Conservation (phyloP, 148 eudicot species). For the Nepenthes gracilis region DNA sequence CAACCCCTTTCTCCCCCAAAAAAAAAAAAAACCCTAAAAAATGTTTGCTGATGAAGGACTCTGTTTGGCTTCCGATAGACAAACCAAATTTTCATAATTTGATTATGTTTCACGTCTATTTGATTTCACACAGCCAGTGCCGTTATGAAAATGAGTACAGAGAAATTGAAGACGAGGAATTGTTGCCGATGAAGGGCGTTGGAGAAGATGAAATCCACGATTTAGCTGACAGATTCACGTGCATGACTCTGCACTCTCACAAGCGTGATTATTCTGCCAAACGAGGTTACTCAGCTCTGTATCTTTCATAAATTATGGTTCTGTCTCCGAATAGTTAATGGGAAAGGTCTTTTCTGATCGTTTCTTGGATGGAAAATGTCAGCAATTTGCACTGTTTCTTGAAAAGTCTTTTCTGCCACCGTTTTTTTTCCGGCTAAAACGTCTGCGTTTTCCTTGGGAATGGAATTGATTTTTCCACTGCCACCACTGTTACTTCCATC, state of each 20-base stretch:
- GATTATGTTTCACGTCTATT: neutral
- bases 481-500: too few species aligned
- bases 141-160: conserved; percentile 4
- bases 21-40: too few species aligned
- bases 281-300: conserved; percentile 7
- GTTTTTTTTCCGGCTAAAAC: too few species aligned
- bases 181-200: neutral
- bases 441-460: too few species aligned
- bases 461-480: too few species aligned
- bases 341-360: neutral
- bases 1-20: neutral
- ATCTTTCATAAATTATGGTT: neutral
- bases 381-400: too few species aligned
- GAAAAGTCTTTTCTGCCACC: too few species aligned
- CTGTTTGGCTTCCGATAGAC: neutral
- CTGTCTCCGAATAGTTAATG: neutral
- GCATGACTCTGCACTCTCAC: conserved; percentile 9
- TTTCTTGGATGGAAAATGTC: too few species aligned
- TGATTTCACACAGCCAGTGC: neutral
- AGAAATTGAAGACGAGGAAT: neutral
- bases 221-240: conserved; percentile 4
- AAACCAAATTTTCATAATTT: neutral
- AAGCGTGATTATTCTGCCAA: conserved; percentile 7
- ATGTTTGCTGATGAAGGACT: too few species aligned
- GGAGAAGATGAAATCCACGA: neutral